Evolutionary conservation across 306 rosid species (phyloP), one percentile per base, ranked within the genome.

Genomic region (Lathyrus oleraceus): DNA sequence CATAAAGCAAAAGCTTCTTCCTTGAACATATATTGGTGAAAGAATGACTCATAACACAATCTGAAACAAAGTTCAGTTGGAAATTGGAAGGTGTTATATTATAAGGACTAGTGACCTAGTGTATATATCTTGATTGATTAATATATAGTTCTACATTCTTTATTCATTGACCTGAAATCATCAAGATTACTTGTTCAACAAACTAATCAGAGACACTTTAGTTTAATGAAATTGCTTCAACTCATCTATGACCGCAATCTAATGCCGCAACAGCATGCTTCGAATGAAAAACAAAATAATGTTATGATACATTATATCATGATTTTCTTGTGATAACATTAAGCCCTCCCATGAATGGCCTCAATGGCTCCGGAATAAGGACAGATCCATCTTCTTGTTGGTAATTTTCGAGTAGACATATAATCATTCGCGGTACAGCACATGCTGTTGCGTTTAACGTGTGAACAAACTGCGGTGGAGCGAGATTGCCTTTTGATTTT

Each of bases 361-460:
- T 81, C 86, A 91, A 78, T 42, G 94, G 86, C 81, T 87, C 87
- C 2, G 97, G 97, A 30, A 91, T 82, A 67, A 82, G 65, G 43
- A 89, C 85, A 38, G 87, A 83, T 21, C 97, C 97, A 38, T 89
- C 95, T 86, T 89, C 87, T 83, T 86, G 96, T 80, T 91, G 96
- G 83, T 87, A 82, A 81, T 85, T 89, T 78, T 91, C 98, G 15
- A 93, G 91, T 71, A 90, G 71, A 65, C 98, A 88, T 38, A 93
- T 69, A 54, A 93, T 87, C 98, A 93, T 90, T 54, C 94, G 83
- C 0, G 97, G 97, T 27, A 88, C 88, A 2, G 97, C 98, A 83
- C 98, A 90, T 10, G 98, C 98, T 12, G 98, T 93, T 30, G 98
- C 98, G 62, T 93, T 93, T 70, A 93, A 76, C 1, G 98, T 93